These are phyloP conservation scores for Botrytis elliptica DNA, from an alignment of 2,329 filamentous ascomycete genomes.

Conservation along the genomic window DNA sequence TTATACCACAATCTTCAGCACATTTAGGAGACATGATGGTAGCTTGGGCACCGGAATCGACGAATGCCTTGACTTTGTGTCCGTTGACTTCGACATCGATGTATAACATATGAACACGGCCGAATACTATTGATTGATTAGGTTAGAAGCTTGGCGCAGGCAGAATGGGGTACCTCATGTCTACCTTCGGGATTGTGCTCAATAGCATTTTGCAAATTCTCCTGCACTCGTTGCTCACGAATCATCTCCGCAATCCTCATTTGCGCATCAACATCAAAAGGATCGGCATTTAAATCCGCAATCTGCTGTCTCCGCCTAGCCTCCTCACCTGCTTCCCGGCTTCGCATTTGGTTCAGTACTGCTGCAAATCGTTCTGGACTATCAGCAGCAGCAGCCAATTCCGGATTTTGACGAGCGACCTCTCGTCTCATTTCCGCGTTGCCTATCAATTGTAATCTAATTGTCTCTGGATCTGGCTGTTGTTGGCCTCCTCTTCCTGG, in stretches of 20 bases:
- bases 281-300: slow-evolving; percentile 83
- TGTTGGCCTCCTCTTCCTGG: slow-evolving; percentile 37
- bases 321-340: slow-evolving; percentile 69
- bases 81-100: slow-evolving; percentile 94
- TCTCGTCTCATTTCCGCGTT: slow-evolving; percentile 71
- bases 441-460: slow-evolving; percentile 79
- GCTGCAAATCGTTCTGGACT: slow-evolving; percentile 75
- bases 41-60: slow-evolving; percentile 95
- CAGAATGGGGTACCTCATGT: slow-evolving; percentile 37
- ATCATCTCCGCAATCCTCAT: slow-evolving; percentile 95
- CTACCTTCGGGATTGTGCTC: slow-evolving; percentile 94
- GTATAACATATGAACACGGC: slow-evolving; percentile 93
- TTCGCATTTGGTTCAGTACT: slow-evolving; percentile 65
- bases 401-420: slow-evolving; percentile 69
- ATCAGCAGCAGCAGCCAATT: slow-evolving; percentile 73
- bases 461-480: slow-evolving; percentile 70
- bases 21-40: slow-evolving; percentile 98
- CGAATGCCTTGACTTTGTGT: slow-evolving; percentile 87
- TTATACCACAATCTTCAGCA: slow-evolving; percentile 89
- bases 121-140: slow-evolving; percentile 66
- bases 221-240: slow-evolving; percentile 86
- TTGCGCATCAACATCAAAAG: slow-evolving; percentile 91
- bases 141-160: background rate
- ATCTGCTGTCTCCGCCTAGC: slow-evolving; percentile 80
- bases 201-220: slow-evolving; percentile 94